Conservation (phyloP, 2,329 filamentous ascomycete genomes). For the Ceratocystis colombiana region DNA sequence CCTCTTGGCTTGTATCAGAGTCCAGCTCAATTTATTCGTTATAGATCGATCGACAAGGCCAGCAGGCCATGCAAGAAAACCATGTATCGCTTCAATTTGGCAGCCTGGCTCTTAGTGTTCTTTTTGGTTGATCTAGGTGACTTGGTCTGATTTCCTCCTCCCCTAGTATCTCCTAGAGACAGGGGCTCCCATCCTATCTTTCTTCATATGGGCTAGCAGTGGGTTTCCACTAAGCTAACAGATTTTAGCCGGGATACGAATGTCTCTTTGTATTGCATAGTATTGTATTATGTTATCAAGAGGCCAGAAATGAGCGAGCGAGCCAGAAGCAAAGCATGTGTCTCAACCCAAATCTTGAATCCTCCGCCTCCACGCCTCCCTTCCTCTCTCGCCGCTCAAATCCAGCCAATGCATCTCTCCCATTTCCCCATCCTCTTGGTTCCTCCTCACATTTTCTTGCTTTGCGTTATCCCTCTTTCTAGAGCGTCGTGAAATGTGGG, state of each 20-base stretch:
- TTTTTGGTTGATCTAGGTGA: background rate
- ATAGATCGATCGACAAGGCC: background rate
- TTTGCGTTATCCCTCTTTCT: background rate
- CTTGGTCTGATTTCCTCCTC: constrained; percentile 2
- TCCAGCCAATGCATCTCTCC: background rate
- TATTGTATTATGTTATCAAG: background rate
- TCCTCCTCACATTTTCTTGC: too few relatives aligned
- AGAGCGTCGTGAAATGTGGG: background rate
- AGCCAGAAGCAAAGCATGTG: background rate
- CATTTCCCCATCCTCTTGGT: background rate
- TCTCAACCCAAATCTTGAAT: background rate
- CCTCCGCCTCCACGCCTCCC: background rate
- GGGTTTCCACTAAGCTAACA: background rate
- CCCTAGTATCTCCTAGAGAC: background rate
- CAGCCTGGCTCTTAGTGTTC: background rate
- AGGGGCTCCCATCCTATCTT: background rate
- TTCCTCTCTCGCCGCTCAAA: background rate
- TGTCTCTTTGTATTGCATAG: background rate
- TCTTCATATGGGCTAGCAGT: background rate
- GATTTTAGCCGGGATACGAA: background rate
- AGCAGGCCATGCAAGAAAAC: background rate
- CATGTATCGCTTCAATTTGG: constrained; percentile 12
- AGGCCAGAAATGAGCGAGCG: too few relatives aligned
- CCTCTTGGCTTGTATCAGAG: background rate
- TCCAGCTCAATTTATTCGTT: background rate